Evolutionary conservation across 805 yeast genomes (phyloP), one percentile per base, ranked within the genome.

Genomic region (Starmerella stellata): DNA sequence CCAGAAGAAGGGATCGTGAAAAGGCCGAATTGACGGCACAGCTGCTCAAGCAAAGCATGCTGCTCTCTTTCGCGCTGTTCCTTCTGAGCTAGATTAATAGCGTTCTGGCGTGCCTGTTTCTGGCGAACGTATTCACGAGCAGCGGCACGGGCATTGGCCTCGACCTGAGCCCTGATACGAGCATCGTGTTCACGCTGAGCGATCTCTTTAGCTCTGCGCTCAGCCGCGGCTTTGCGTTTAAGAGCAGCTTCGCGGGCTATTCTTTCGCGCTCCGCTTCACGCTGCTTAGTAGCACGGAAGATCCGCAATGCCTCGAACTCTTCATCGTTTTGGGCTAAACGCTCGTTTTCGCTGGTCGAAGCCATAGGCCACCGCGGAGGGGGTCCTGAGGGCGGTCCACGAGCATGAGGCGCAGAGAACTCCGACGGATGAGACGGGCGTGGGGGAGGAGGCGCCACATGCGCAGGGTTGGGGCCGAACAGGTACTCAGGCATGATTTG

Each of bases 81-180:
- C 9, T 44, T 32, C 36, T 41, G 41, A 5, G 42, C 44, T 27
- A 36, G 38, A 25, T 35, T 35, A 3, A 34, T 16, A 4, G 41
- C 43, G 17, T 30, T 21, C 39, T 35, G 39, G 23, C 40, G 40
- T 13, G 38, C 42, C 19, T 36, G 44, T 37, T 44, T 40, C 27
- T 40, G 40, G 9, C 39, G 38, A 13, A 35, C 18, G 32, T 42
- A 40, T 15, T 23, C 43, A 35, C 44, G 44, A 11, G 44, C 41
- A 38, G 44, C 44, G 5, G 44, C 44, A 16, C 44, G 40, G 3
- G 44, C 44, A 38, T 41, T 41, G 25, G 41, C 41, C 23, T 41
- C 44, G 14, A 38, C 36, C 24, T 29, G 36, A 9, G 41, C 41
- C 15, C 30, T 32, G 24, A 34, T 4, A 13, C 39, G 37, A 5